phyloP scores from a whole-genome alignment of 228 moss, liverwort and hornwort species.

The Sphagnum fallax region DNA sequence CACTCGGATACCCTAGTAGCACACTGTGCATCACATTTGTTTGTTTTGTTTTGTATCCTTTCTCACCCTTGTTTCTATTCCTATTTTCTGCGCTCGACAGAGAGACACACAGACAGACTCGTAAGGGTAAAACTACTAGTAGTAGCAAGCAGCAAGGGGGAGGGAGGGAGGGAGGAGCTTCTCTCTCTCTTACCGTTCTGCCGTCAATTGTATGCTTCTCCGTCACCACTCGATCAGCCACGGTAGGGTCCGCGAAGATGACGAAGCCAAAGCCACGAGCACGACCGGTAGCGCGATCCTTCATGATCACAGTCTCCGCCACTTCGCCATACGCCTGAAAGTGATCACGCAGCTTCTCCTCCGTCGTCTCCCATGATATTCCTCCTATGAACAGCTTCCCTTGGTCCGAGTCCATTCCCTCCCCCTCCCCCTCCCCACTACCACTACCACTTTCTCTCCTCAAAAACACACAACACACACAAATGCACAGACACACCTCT shows the following conservation, averaged over 20 bases:
- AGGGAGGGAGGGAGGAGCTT: neutral
- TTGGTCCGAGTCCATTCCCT: slow-evolving; percentile 84
- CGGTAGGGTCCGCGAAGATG: slow-evolving; percentile 79
- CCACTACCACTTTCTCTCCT: no score
- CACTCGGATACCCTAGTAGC: no score
- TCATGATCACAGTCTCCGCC: slow-evolving; percentile 82
- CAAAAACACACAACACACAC: no score
- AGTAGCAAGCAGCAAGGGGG: no score
- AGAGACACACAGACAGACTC: no score
- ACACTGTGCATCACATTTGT: no score
- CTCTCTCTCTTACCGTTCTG: slow-evolving; percentile 56
- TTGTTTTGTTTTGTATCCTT: no score
- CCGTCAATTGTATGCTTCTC: slow-evolving; percentile 99
- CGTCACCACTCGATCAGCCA: slow-evolving; percentile 87
- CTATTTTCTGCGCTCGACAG: no score
- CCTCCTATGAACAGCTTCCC: slow-evolving; percentile 95
- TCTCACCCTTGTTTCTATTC: no score
- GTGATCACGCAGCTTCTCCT: slow-evolving; percentile 89
- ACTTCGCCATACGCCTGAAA: slow-evolving; percentile 87
- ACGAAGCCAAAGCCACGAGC: slow-evolving; percentile 94
- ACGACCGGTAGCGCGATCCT: slow-evolving; percentile 93
- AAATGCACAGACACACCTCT: no score
- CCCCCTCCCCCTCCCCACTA: neutral
- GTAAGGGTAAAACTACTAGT: no score
- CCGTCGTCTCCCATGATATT: slow-evolving; percentile 96